A percentile compares a stretch with the other conserved stretches of the same genome.
These are phyloP conservation scores for Ophiognomonia clavigignenti-juglandacearum DNA, from an alignment of 2,329 filamentous ascomycete species.

Conservation along the genomic window DNA sequence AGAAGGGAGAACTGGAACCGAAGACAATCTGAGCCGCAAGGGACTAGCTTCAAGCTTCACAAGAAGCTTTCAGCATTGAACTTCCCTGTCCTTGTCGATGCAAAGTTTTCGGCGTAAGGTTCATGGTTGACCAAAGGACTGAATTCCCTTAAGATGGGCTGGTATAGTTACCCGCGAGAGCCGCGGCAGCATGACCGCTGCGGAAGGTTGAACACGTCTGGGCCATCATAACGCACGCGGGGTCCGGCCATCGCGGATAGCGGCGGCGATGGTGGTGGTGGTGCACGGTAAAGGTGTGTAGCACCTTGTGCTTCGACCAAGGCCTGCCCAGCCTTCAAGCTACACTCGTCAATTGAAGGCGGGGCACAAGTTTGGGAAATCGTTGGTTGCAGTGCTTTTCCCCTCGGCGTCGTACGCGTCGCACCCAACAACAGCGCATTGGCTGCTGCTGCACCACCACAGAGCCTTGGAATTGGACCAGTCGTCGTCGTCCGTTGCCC, in stretches of 20 bases:
- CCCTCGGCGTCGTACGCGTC: neutral
- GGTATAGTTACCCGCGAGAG: constrained; percentile 6
- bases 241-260: no score
- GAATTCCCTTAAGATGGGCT: neutral
- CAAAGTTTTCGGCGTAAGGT: neutral
- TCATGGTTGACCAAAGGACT: neutral
- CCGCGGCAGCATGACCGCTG: constrained; percentile 8
- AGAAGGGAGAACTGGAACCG: neutral
- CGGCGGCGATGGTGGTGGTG: no score
- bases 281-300: neutral
- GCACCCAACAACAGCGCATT: neutral
- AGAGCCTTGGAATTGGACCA: neutral
- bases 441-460: neutral
- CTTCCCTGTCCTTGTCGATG: constrained; percentile 2
- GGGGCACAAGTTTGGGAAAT: neutral
- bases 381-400: neutral
- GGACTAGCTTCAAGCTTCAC: no score
- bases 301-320: neutral
- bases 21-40: constrained; percentile 5
- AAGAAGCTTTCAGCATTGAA: no score
- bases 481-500: neutral
- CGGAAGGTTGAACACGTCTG: neutral
- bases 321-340: neutral
- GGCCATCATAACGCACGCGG: no score
- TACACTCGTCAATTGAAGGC: constrained; percentile 8